phyloP scores from a whole-genome alignment of 345 rosid species.

The Salix udensis region DNA sequence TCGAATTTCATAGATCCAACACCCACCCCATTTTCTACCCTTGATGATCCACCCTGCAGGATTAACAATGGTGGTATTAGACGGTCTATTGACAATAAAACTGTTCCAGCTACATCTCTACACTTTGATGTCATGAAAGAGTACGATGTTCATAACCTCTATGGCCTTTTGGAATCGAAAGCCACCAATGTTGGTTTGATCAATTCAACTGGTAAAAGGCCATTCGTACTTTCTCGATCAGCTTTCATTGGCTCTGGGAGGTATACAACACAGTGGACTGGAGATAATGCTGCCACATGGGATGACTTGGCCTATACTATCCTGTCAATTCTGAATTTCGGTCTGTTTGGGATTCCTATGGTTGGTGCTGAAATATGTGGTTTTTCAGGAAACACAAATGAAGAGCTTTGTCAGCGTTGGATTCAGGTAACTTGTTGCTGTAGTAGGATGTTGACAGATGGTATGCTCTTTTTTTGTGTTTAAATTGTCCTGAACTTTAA shows the following conservation, averaged over 20 bases:
- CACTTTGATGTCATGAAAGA: conserved; percentile 57
- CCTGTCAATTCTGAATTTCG: conserved; percentile 58
- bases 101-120: conserved; percentile 49
- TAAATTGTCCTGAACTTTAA: not conserved
- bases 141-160: conserved; percentile 64
- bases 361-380: conserved; percentile 84
- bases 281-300: conserved; percentile 66
- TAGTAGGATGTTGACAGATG: not conserved
- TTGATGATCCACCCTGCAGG: conserved; percentile 65
- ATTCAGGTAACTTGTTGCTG: conserved; percentile 46
- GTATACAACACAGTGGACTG: conserved; percentile 80
- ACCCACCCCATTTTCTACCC: conserved; percentile 34
- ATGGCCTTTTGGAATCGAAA: conserved; percentile 57
- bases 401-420: conserved; percentile 72
- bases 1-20: conserved; percentile 57
- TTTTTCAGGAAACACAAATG: conserved; percentile 47
- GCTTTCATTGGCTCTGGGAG: conserved; percentile 70
- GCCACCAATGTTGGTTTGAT: conserved; percentile 54
- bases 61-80: conserved; percentile 49
- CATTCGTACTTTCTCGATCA: conserved; percentile 65
- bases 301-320: conserved; percentile 58
- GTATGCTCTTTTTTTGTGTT: not conserved
- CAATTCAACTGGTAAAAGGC: conserved; percentile 47
- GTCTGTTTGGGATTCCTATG: conserved; percentile 78
- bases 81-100: conserved; percentile 32